Evolutionary conservation across 2,329 filamentous ascomycete genomes (phyloP), one percentile per base, ranked within the genome.

Genomic region (Fusarium mundagurra): DNA sequence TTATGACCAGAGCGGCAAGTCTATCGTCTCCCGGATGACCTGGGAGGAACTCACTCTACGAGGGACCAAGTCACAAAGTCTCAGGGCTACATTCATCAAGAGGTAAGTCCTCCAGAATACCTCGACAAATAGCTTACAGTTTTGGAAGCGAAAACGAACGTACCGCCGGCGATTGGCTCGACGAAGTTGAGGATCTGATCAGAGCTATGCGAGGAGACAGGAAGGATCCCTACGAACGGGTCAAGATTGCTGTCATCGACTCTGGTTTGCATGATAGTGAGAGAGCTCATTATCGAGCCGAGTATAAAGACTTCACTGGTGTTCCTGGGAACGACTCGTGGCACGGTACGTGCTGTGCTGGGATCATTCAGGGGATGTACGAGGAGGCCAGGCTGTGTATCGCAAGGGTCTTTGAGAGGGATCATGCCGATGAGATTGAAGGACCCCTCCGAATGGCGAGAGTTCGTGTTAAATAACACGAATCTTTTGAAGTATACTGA

Each of bases 91-190:
- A 14, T 57, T 44, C 17, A 33, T 57, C 22, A 44, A 44, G 29
- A 57, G 29, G 54, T 33, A 18, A 6, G 38, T 27, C 0, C 0
- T 1, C 6, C 20, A 2, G 27, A 41, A 24, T 0, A 4, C 0
- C 4, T 11, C 0, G 2, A 3, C 0, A 14, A 1, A 4, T 5
- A 4, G 1, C 36, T 57, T 0, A 57, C 16, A 7, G 1, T 0
- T 1, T 1, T 16, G 10, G 2, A 17, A 62, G 48, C 2, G 31
- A 22, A 1, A 13, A 24, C 1, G 38, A 57, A 0, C 60, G 20
- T 0, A 24, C 39, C 0, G 60, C 60, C 0, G 38, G 27, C 0
- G 39, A 58, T 3, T 62, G 60, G 60, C 20, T 57, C 0, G 24
- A 45, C 1, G 60, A 58, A 0, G 2, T 58, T 0, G 31, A 58